Evolutionary conservation across 352 stramenopile genomes (phyloP).

Genomic region (Phytophthora palmivora): DNA sequence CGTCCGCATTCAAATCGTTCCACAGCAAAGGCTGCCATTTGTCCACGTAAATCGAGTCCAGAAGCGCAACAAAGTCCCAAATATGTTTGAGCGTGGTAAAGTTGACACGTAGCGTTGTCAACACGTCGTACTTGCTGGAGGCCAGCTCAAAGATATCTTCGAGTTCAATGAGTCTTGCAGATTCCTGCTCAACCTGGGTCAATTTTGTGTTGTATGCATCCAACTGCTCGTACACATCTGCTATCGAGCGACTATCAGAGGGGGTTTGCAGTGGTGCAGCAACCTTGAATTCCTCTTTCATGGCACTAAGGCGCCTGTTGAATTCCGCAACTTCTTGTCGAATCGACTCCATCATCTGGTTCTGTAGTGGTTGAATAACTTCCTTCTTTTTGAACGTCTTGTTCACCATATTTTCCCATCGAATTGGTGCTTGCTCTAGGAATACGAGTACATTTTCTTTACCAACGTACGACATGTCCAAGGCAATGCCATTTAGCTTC

Average conservation of each 20-base stretch:
- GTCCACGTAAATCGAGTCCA: slow-evolving; percentile 72
- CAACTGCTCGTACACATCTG: slow-evolving; percentile 88
- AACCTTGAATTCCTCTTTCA: slow-evolving; percentile 73
- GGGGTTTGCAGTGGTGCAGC: slow-evolving; percentile 64
- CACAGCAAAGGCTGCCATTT: slow-evolving; percentile 92
- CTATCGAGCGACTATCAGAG: slow-evolving; percentile 28
- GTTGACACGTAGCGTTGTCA: slow-evolving; percentile 82
- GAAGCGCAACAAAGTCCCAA: slow-evolving; percentile 94
- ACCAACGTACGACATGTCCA: slow-evolving; percentile 89
- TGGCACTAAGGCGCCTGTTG: slow-evolving; percentile 60
- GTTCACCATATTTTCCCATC: slow-evolving; percentile 94
- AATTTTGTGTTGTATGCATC: slow-evolving; percentile 89
- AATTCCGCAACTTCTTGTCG: slow-evolving; percentile 78
- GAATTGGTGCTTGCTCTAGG: slow-evolving; percentile 87
- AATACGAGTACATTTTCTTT: slow-evolving; percentile 87
- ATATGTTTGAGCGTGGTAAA: slow-evolving; percentile 92
- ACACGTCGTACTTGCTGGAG: slow-evolving; percentile 80
- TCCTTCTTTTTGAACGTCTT: slow-evolving; percentile 95
- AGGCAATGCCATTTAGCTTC: slow-evolving; percentile 87
- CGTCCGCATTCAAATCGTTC: slow-evolving; percentile 90
- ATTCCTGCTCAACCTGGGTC: slow-evolving; percentile 82
- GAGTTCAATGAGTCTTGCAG: slow-evolving; percentile 85
- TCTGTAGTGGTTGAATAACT: slow-evolving; percentile 90
- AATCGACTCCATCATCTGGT: slow-evolving; percentile 88
- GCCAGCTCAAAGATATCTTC: slow-evolving; percentile 96